Conservation (phyloP, 1,284 basidiomycete genomes). For the Ceratobasidium sp. region DNA sequence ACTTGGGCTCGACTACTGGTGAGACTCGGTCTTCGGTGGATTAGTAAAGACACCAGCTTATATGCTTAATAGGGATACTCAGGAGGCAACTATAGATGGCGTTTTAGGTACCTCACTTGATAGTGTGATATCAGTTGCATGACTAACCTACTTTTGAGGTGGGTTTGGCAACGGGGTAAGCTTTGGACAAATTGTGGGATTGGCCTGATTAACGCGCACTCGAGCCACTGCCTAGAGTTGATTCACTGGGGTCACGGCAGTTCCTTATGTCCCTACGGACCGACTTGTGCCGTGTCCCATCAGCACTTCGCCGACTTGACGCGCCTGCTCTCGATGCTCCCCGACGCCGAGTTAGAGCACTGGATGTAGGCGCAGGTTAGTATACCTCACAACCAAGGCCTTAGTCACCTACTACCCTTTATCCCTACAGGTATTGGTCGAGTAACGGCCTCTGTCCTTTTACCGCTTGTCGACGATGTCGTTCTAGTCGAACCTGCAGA, state of each 20-base stretch:
- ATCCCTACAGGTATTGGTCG: slow-evolving; percentile 73
- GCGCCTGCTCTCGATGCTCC: slow-evolving; percentile 51
- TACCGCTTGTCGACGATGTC: slow-evolving; percentile 85
- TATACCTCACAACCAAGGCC: not conserved
- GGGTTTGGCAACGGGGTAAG: slow-evolving; percentile 78
- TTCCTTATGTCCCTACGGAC: slow-evolving; percentile 85
- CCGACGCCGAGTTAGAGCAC: slow-evolving; percentile 67
- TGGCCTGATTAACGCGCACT: not conserved
- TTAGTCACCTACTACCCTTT: not conserved
- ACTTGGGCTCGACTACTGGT: slow-evolving; percentile 81
- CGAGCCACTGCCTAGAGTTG: slow-evolving; percentile 86
- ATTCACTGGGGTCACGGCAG: slow-evolving; percentile 86
- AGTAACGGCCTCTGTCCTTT: slow-evolving; percentile 84
- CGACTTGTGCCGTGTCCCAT: slow-evolving; percentile 77
- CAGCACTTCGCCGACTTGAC: slow-evolving; percentile 65
- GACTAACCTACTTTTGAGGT: slow-evolving; percentile 56
- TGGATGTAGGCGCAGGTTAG: slow-evolving; percentile 74
- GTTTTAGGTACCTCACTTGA: slow-evolving; percentile 62
- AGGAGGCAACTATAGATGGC: slow-evolving; percentile 78
- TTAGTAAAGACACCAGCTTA: not conserved
- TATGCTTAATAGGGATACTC: slow-evolving; percentile 56
- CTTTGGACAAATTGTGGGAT: slow-evolving; percentile 45
- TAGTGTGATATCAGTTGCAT: no score
- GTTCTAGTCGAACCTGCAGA: slow-evolving; percentile 88
- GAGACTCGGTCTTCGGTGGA: not conserved